Evolutionary conservation across 2,329 filamentous ascomycete species (phyloP).

Genomic region (Westerdykella aurantiaca): DNA sequence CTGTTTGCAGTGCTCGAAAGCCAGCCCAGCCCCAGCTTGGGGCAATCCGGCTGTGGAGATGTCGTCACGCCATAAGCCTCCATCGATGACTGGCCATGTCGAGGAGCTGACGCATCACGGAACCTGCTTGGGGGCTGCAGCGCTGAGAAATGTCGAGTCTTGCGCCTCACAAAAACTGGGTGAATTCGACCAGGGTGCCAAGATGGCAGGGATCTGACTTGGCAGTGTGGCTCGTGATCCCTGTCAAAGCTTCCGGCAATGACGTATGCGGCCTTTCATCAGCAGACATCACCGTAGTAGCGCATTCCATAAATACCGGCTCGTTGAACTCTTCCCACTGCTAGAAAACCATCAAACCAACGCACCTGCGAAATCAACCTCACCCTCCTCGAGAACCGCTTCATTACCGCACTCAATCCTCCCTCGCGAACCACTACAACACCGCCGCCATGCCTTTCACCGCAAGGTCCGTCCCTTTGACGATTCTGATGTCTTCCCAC

Average conservation of each 20-base stretch:
- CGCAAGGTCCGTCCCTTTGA: conserved; percentile 44
- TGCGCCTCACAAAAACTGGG: neutral
- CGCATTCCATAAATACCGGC: conserved; percentile 22
- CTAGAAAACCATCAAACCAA: neutral
- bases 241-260: neutral
- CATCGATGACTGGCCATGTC: too few relatives aligned
- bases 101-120: too few relatives aligned
- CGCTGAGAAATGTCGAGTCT: too few relatives aligned
- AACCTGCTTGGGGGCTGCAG: too few relatives aligned
- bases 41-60: too few relatives aligned
- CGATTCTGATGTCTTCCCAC: neutral
- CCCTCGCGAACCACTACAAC: conserved; percentile 6
- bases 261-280: neutral
- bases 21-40: too few relatives aligned
- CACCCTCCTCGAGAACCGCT: neutral
- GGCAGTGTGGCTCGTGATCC: neutral
- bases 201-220: neutral
- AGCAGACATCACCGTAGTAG: neutral
- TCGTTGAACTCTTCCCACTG: conserved; percentile 2
- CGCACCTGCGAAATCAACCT: neutral
- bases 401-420: neutral
- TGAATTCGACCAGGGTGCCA: neutral
- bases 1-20: too few relatives aligned
- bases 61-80: too few relatives aligned
- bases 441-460: conserved; percentile 54